Conservation (phyloP, 495 filamentous ascomycete genomes). For the Bacidia gigantensis region DNA sequence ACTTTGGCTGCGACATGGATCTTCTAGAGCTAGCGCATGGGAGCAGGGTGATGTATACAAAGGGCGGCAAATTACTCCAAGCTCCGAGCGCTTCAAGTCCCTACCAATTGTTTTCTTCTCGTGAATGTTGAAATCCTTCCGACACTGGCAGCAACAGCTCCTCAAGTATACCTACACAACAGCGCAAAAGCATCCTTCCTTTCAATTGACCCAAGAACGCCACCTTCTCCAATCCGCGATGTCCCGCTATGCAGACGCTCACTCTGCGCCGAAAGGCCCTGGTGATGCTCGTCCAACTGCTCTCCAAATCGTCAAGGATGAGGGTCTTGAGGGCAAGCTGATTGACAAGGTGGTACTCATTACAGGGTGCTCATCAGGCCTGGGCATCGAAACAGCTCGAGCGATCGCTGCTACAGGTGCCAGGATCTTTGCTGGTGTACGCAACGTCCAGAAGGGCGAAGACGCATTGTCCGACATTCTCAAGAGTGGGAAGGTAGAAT, state of each 20-base stretch:
- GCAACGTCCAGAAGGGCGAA: constrained; percentile 28
- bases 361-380: constrained; percentile 52
- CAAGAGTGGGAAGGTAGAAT: constrained; percentile 20
- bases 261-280: constrained; percentile 28
- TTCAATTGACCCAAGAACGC: no score
- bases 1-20: no score
- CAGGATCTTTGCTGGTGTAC: constrained; percentile 30
- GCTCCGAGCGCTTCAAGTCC: no score
- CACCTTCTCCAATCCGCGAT: neutral
- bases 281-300: constrained; percentile 36
- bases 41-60: no score
- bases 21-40: no score
- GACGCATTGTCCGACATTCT: constrained; percentile 18
- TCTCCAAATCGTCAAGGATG: constrained; percentile 32
- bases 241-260: constrained; percentile 27
- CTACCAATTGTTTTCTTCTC: no score
- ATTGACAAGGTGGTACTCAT: constrained; percentile 48
- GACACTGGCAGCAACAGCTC: no score
- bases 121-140: no score
- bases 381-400: constrained; percentile 37
- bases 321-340: constrained; percentile 25
- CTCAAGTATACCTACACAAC: no score
- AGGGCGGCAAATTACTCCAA: no score
- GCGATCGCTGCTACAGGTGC: constrained; percentile 35
- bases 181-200: no score